These are phyloP conservation scores for Trichopus zeylanicus DNA, from an alignment of 116 monocot genomes.

Conservation along the genomic window DNA sequence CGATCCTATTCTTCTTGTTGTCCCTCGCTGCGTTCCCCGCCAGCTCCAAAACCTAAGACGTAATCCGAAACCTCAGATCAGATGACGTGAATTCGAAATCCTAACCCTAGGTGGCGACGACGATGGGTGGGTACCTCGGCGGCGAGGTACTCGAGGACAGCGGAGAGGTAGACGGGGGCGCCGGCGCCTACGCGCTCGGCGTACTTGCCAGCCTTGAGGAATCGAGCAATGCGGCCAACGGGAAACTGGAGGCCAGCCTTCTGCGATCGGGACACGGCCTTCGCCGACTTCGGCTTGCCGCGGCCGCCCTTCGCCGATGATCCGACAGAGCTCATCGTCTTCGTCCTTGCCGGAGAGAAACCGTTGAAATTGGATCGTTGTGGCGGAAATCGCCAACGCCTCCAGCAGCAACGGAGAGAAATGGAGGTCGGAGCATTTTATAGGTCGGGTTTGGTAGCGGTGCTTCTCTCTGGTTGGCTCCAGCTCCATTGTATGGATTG, in stretches of 20 bases:
- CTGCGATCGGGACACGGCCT: constrained; percentile 36
- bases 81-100: not conserved
- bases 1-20: constrained; percentile 47
- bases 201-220: constrained; percentile 55
- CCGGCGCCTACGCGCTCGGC: constrained; percentile 45
- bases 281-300: constrained; percentile 30
- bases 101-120: no score
- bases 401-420: no score
- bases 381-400: no score
- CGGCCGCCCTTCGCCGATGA: constrained; percentile 26
- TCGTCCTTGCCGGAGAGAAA: no score
- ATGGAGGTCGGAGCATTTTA: no score
- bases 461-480: no score
- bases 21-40: constrained; percentile 49
- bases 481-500: no score
- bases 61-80: not conserved
- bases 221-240: constrained; percentile 52
- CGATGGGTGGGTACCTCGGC: constrained; percentile 26
- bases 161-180: constrained; percentile 45
- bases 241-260: constrained; percentile 72
- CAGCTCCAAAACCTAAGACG: constrained; percentile 31
- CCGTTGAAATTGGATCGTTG: no score
- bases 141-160: constrained; percentile 53
- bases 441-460: no score
- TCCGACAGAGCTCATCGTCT: not conserved